Percentiles rank a stretch among this genome's conserved stretches.
phyloP scores from a whole-genome alignment of 2,329 filamentous ascomycete species.

The Diplodia sapinea region DNA sequence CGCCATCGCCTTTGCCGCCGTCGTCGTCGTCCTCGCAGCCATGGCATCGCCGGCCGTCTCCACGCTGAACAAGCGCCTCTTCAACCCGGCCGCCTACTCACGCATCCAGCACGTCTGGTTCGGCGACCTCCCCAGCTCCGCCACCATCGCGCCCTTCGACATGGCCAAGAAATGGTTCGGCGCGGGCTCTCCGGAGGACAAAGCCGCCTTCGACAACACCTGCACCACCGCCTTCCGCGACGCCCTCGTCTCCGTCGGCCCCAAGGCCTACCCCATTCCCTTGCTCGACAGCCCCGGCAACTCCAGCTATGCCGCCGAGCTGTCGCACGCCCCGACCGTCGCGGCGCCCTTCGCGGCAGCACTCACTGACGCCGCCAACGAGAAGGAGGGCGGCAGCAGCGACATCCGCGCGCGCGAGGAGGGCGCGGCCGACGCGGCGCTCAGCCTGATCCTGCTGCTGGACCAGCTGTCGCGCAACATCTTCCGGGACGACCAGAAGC shows the following conservation, averaged over 20 bases:
- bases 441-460: slow-evolving; percentile 63
- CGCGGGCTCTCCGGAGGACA: slow-evolving; percentile 42
- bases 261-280: slow-evolving; percentile 42
- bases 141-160: slow-evolving; percentile 37
- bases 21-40: slow-evolving; percentile 16
- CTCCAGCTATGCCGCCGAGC: slow-evolving; percentile 37
- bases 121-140: slow-evolving; percentile 38
- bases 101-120: slow-evolving; percentile 50
- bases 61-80: slow-evolving; percentile 48
- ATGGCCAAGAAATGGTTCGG: slow-evolving; percentile 48
- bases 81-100: slow-evolving; percentile 49
- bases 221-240: slow-evolving; percentile 44
- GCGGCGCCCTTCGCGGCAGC: slow-evolving; percentile 48
- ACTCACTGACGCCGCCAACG: slow-evolving; percentile 36
- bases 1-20: slow-evolving; percentile 14
- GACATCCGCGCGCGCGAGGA: slow-evolving; percentile 34
- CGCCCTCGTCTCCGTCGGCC: slow-evolving; percentile 48
- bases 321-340: slow-evolving; percentile 35
- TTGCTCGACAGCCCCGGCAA: slow-evolving; percentile 31
- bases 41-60: slow-evolving; percentile 40
- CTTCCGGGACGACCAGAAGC: slow-evolving; percentile 58
- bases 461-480: slow-evolving; percentile 69
- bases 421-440: slow-evolving; percentile 45
- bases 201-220: slow-evolving; percentile 45
- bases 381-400: slow-evolving; percentile 31